These are phyloP conservation scores for Aspergillus piperis DNA, from an alignment of 2,329 filamentous ascomycete genomes.

Conservation along the genomic window DNA sequence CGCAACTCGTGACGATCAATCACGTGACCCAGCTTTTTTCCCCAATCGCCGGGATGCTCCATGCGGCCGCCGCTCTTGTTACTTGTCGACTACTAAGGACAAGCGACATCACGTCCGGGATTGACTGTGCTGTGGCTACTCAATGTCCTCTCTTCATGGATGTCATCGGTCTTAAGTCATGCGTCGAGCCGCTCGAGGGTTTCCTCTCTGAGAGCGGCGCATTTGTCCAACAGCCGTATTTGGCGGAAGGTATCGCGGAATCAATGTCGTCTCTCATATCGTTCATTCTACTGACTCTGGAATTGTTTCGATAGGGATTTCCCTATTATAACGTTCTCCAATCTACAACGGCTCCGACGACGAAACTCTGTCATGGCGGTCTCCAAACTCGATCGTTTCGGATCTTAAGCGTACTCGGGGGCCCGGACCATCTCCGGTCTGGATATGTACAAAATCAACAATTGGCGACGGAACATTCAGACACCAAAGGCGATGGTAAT, in stretches of 20 bases:
- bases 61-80: not conserved
- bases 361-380: not conserved
- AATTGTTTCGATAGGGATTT: not conserved
- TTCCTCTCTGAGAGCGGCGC: conserved; percentile 38
- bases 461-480: not conserved
- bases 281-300: not conserved
- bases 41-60: conserved; percentile 9
- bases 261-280: not conserved
- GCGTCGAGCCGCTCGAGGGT: conserved; percentile 39
- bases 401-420: not conserved
- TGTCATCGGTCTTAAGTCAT: conserved; percentile 46
- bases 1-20: conserved; percentile 34
- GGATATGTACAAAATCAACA: not conserved
- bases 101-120: not conserved
- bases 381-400: not conserved
- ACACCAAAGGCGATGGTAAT: conserved; percentile 8
- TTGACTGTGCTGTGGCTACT: conserved; percentile 8
- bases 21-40: conserved; percentile 39
- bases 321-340: not conserved
- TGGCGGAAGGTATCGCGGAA: conserved; percentile 28
- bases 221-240: conserved; percentile 27
- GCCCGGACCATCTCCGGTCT: not conserved
- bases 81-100: not conserved
- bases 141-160: conserved; percentile 38
- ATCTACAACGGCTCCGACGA: not conserved